Evolutionary conservation across 2,329 filamentous ascomycete genomes (phyloP).

Genomic region (Nigrospora sphaerica): DNA sequence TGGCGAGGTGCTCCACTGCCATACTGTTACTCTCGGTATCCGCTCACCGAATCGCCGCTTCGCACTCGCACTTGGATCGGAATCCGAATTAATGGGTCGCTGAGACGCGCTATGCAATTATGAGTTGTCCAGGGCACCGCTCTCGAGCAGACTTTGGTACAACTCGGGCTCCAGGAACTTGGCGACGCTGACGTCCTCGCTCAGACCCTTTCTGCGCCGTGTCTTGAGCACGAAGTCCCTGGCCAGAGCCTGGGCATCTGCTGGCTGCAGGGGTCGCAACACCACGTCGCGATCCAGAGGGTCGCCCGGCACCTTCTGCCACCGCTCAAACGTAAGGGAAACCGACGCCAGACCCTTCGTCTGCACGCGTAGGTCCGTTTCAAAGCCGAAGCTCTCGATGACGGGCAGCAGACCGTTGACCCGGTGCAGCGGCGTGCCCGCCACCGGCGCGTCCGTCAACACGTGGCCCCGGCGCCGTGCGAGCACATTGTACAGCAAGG

Average conservation of each 20-base stretch:
- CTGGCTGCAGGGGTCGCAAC: constrained; percentile 78
- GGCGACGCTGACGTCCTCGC: constrained; percentile 90
- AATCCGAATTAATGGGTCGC: no score
- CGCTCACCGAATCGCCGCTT: no score
- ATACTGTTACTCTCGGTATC: no score
- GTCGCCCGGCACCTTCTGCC: constrained; percentile 93
- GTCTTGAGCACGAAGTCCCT: constrained; percentile 97
- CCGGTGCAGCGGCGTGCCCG: constrained; percentile 87
- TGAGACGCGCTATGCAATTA: neutral
- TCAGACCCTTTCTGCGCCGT: constrained; percentile 82
- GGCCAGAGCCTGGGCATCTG: constrained; percentile 79
- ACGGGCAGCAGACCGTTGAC: constrained; percentile 89
- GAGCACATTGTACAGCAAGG: constrained; percentile 85
- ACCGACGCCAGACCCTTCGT: constrained; percentile 90
- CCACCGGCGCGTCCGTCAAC: constrained; percentile 86
- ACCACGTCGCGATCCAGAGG: constrained; percentile 84
- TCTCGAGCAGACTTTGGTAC: constrained; percentile 81
- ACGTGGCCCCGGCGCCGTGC: constrained; percentile 87
- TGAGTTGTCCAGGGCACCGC: constrained; percentile 60
- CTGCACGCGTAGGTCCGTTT: constrained; percentile 93
- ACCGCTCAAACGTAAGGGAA: constrained; percentile 88
- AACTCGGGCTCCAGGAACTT: constrained; percentile 96
- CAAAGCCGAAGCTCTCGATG: constrained; percentile 96
- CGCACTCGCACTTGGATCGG: no score
- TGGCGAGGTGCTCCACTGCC: no score